Base-by-base conservation (phyloP, 1,284 basidiomycete genomes). In the Sanghuangporus weigelae region DNA sequence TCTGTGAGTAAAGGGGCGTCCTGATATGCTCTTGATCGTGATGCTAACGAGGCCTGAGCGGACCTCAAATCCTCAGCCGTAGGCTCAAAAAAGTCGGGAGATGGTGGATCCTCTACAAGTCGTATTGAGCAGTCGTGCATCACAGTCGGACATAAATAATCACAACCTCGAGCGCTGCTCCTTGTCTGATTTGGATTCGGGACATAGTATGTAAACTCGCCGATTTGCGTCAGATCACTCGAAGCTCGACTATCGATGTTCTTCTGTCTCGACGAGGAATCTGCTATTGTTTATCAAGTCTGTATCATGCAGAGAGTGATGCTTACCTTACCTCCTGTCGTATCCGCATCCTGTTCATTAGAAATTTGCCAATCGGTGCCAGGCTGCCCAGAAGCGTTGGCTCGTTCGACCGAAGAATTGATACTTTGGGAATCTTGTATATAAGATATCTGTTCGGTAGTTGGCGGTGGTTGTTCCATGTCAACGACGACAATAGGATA, bases 1-100 rank as follows among this genome's bases (percentile, higher is more conserved):
- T 86, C 83, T 10, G 92, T 82, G 69, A 88, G 84, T 7, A 96
- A 76, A 5, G 94, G 93, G 0, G 88, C 89, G 73, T 95, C 87
- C 3, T 76, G 76, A n/a, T 95, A 77, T 1, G 87, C 81, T 59
- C 88, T 82, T 0, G 85, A 83, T 3, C 86, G 81, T 6, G 85
- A 81, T 4, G 82, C 73, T 38, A 91, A 77, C 21, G 84, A 81
- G 0, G 83, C 79, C 68, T 93, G 88, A 0, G 90, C 88, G 2
- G 80, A 78, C 69, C 84, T 86, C 64, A 96, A 75, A 72, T 96
- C 94, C 10, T 85, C 79, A 2, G 86, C 68, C 1, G 89, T 92
- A 0, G 90, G 90, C 16, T 81, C 82, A 69, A 93, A 92, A 72
- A 88, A 92, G 2, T 83, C 81, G 63, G 93, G 89, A 46, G 44